Evolutionary conservation across 805 yeast genomes (phyloP), one percentile per base, ranked within the genome.

Genomic region (Candida wancherniae): DNA sequence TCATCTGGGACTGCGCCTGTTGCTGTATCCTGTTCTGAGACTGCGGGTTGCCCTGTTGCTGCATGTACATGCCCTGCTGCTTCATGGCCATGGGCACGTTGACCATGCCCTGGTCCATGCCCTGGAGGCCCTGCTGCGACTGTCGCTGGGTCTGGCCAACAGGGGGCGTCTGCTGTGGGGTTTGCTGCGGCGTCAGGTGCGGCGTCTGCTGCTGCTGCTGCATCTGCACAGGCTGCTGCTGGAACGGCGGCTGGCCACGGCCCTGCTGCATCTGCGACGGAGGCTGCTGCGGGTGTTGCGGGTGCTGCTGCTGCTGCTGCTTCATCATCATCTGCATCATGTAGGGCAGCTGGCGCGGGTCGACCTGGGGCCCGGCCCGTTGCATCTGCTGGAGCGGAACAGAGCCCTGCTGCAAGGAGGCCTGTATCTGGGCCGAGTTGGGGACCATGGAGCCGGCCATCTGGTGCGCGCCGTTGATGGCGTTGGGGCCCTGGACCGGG

Each of bases 1-100:
- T 69, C 76, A 69, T 67, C 48, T 70, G 76, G 24, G 53, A 56
- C 45, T 69, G 76, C 4, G 74, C 69, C 33, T 59, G 69, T 38
- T 65, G 70, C 37, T 67, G 73, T 23, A 58, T 58, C 20, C 60
- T 40, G 34, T 60, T 58, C 26, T 54, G 57, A 6, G 44, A 37
- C 20, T 42, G 47, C 10, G 39, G 42, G 21, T 28, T 22, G 15
- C 38, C 36, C 13, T 37, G 41, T 19, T 29, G 45, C 13, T 48
- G 45, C 39, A 53, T 34, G 36, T 46, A 57, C 38, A 61, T 47
- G 33, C 58, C 64, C 34, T 52, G 63, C 28, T 48, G 29, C 14
- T 32, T 45, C 29, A 42, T 25, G 29, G 28, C 39, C 31, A 33
- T 29, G 40, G 29, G 44, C 55, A 31, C 35, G 46, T 35, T 36